Evolutionary conservation across 2,329 filamentous ascomycete species (phyloP).

Genomic region (Didymella sp.): DNA sequence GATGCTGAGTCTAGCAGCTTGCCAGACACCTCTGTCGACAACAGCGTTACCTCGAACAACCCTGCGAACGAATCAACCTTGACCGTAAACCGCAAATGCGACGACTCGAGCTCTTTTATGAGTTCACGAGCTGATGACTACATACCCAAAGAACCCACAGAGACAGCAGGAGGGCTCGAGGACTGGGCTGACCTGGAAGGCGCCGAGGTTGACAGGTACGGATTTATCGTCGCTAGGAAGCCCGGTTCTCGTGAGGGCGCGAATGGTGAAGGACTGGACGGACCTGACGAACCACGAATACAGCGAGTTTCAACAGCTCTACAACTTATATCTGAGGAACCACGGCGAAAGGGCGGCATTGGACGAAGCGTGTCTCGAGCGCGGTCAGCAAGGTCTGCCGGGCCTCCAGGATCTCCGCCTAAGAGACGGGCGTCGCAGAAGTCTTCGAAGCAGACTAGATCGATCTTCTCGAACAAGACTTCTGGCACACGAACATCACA

Average conservation of each 20-base stretch:
- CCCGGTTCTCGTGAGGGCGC: slow-evolving; percentile 41
- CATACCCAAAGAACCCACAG: slow-evolving; percentile 60
- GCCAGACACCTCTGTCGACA: slow-evolving; percentile 25
- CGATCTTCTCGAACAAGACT: slow-evolving; percentile 46
- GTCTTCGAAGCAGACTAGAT: slow-evolving; percentile 53
- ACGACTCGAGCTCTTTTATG: slow-evolving; percentile 38
- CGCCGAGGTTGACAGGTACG: slow-evolving; percentile 68
- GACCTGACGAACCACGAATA: slow-evolving; percentile 50
- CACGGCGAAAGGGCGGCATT: slow-evolving; percentile 60
- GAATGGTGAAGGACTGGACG: slow-evolving; percentile 35
- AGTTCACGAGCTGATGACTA: slow-evolving; percentile 38
- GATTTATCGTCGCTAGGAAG: slow-evolving; percentile 63
- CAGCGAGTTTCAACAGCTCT: slow-evolving; percentile 68
- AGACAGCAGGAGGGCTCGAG: slow-evolving; percentile 68
- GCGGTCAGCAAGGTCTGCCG: slow-evolving; percentile 50
- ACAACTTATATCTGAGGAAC: slow-evolving; percentile 62
- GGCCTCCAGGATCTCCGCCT: slow-evolving; percentile 50
- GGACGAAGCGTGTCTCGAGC: slow-evolving; percentile 58
- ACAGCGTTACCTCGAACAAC: slow-evolving; percentile 31
- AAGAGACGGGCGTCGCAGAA: slow-evolving; percentile 51
- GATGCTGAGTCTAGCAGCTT: slow-evolving; percentile 33
- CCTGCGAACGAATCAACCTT: slow-evolving; percentile 39
- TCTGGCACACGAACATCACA: slow-evolving; percentile 52
- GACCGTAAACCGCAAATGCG: slow-evolving; percentile 33
- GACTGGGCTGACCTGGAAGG: slow-evolving; percentile 68